Conservation (phyloP, 2,329 filamentous ascomycete species). For the Westerdykella aurantiaca region DNA sequence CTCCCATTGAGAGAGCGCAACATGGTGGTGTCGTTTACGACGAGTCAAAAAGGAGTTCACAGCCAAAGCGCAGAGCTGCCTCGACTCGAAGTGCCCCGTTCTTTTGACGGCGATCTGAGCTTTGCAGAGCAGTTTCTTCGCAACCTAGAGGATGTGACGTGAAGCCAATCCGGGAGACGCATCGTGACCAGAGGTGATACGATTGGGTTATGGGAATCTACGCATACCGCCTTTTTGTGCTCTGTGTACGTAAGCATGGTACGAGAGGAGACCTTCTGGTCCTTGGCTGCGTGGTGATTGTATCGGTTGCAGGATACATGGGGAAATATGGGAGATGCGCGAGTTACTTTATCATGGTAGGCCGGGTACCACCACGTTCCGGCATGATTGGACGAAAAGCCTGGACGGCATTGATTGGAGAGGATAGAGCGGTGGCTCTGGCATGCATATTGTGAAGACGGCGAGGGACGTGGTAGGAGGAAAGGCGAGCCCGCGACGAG, state of each 20-base stretch:
- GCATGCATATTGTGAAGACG: too few species aligned
- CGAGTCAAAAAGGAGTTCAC: slow-evolving; percentile 15
- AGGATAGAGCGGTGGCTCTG: too few species aligned
- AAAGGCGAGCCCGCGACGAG: too few species aligned
- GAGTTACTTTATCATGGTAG: background rate
- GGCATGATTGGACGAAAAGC: slow-evolving; percentile 30
- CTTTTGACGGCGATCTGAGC: slow-evolving; percentile 18
- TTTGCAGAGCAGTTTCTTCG: slow-evolving; percentile 25
- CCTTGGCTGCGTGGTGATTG: background rate
- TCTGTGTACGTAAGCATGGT: too few species aligned
- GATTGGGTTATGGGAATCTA: background rate
- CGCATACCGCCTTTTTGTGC: background rate
- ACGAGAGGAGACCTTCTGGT: slow-evolving; percentile 2
- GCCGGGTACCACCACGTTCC: slow-evolving; percentile 26
- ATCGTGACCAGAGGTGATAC: background rate
- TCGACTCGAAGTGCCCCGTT: slow-evolving; percentile 18
- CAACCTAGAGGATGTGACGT: slow-evolving; percentile 14
- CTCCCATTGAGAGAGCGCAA: slow-evolving; percentile 27
- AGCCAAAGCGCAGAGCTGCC: slow-evolving; percentile 16
- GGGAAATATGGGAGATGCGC: background rate
- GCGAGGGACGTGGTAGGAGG: too few species aligned
- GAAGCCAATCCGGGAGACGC: background rate
- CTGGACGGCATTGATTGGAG: slow-evolving; percentile 4
- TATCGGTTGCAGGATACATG: too few species aligned
- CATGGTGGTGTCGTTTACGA: slow-evolving; percentile 7